These are phyloP conservation scores for Aspergillus calidoustus DNA, from an alignment of 2,329 filamentous ascomycete genomes.

Conservation along the genomic window DNA sequence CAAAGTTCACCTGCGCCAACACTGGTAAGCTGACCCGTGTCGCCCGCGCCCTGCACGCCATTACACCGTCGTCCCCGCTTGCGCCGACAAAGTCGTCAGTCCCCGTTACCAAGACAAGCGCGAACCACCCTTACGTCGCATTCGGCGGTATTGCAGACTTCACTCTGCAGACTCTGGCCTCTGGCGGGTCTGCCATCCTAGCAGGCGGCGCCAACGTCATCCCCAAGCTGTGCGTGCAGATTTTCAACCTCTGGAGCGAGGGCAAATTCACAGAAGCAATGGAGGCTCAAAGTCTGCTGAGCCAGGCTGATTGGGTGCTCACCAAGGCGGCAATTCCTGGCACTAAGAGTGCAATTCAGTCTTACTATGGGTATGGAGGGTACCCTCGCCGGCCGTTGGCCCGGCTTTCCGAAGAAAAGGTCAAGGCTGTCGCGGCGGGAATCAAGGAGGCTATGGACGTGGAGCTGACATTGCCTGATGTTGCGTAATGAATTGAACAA, in stretches of 20 bases:
- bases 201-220: constrained; percentile 86
- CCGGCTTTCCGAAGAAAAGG: constrained; percentile 37
- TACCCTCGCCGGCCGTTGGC: constrained; percentile 68
- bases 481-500: constrained; percentile 30
- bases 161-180: constrained; percentile 78
- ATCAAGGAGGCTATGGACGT: constrained; percentile 43
- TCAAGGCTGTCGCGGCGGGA: constrained; percentile 36
- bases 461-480: constrained; percentile 41
- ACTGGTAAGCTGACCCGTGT: constrained; percentile 88
- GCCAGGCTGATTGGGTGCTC: constrained; percentile 80
- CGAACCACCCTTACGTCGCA: constrained; percentile 69
- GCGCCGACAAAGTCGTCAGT: constrained; percentile 30
- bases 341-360: constrained; percentile 83
- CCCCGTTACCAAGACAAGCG: constrained; percentile 33
- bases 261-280: constrained; percentile 78
- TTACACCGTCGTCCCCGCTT: constrained; percentile 59
- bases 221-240: constrained; percentile 78
- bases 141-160: constrained; percentile 91
- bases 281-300: constrained; percentile 74
- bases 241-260: constrained; percentile 77
- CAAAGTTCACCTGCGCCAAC: constrained; percentile 91
- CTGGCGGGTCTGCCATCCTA: constrained; percentile 82
- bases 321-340: constrained; percentile 84
- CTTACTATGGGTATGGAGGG: constrained; percentile 82
- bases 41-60: constrained; percentile 71